Evolutionary conservation across 2,329 filamentous ascomycete genomes (phyloP).

Genomic region (Colletotrichum magnum): DNA sequence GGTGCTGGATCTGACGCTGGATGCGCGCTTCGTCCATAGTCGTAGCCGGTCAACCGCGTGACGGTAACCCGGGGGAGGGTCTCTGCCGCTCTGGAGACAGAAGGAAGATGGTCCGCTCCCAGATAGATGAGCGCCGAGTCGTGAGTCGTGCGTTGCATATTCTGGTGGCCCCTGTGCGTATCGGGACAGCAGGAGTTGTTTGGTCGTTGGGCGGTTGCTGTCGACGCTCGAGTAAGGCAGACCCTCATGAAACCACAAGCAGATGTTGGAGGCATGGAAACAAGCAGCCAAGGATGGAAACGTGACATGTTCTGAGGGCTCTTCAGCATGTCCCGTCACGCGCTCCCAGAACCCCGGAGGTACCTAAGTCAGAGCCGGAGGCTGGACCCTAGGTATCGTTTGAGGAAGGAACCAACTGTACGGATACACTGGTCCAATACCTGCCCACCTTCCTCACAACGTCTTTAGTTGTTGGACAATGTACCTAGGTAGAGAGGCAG

Average conservation of each 20-base stretch:
- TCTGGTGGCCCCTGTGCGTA: background rate
- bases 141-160: background rate
- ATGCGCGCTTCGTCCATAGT: no score
- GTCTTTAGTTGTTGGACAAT: no score
- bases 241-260: background rate
- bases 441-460: no score
- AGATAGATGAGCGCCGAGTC: background rate
- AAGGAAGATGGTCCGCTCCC: background rate
- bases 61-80: constrained; percentile 16
- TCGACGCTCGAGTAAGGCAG: background rate
- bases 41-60: constrained; percentile 8
- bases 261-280: constrained; percentile 1
- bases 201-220: background rate
- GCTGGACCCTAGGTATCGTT: background rate
- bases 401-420: background rate
- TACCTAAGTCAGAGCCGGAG: constrained; percentile 1
- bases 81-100: constrained; percentile 2
- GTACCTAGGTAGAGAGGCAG: no score
- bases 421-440: no score
- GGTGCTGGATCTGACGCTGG: no score
- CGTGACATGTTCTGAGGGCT: background rate
- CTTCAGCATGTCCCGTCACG: constrained; percentile 2
- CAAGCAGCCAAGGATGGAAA: background rate
- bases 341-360: constrained; percentile 1
- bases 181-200: background rate